A percentile compares a stretch with the other conserved stretches of the same genome.
Evolutionary conservation across 805 yeast genomes (phyloP).

Genomic region (Saccharomycopsis sp.): DNA sequence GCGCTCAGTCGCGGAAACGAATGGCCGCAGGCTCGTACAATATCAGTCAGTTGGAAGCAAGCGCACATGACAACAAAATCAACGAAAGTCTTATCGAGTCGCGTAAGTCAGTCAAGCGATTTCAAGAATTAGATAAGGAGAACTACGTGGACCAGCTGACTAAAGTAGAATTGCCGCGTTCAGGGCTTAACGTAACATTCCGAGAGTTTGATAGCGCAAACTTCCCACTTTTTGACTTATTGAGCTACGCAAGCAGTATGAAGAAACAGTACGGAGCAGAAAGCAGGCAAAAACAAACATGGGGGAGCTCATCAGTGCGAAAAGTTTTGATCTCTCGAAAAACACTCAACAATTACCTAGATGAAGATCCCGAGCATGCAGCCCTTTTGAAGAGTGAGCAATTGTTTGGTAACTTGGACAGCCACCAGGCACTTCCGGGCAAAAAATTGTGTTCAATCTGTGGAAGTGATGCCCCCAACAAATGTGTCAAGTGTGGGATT

Average conservation of each 20-base stretch:
- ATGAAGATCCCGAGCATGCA: constrained; percentile 47
- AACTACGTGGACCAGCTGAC: constrained; percentile 15
- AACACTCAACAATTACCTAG: constrained; percentile 53
- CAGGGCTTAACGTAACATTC: constrained; percentile 17
- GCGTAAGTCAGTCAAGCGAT: constrained; percentile 17
- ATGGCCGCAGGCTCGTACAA: constrained; percentile 22
- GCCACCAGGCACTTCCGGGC: constrained; percentile 13
- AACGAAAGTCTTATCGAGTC: constrained; percentile 18
- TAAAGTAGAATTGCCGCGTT: constrained; percentile 19
- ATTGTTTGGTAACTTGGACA: constrained; percentile 10
- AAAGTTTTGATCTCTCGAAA: constrained; percentile 20
- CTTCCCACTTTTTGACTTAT: constrained; percentile 20
- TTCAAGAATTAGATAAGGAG: constrained; percentile 19
- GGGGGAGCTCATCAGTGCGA: constrained; percentile 7
- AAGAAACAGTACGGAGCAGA: constrained; percentile 7
- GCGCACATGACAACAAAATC: constrained; percentile 13
- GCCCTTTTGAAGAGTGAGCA: constrained; percentile 32
- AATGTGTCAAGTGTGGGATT: constrained; percentile 18
- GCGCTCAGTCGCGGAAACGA: constrained; percentile 17
- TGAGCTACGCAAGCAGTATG: constrained; percentile 15
- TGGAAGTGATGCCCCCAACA: constrained; percentile 19
- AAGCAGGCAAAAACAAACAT: constrained; percentile 17
- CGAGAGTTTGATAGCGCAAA: constrained; percentile 13
- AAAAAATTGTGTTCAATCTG: constrained; percentile 21
- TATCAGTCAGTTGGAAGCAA: constrained; percentile 18